Evolutionary conservation across 1,139 yeast species (phyloP).

Genomic region (Debaryomyces sp.): DNA sequence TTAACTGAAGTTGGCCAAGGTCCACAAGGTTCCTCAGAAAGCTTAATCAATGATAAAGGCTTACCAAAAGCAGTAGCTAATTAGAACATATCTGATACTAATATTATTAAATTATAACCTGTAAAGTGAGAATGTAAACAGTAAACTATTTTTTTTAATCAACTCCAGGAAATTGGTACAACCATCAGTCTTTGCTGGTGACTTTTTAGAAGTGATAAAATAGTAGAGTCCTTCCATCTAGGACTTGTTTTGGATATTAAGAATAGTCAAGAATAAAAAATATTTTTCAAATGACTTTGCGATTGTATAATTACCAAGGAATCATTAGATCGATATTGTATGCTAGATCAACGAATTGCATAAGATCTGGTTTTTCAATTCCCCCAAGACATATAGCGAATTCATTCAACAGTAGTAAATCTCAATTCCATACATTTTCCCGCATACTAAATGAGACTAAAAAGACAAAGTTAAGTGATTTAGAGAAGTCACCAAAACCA

Average conservation of each 20-base stretch:
- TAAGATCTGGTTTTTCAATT: not conserved
- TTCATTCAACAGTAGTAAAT: not conserved
- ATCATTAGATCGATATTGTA: not conserved
- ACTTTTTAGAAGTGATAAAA: not conserved
- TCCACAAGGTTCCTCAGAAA: constrained; percentile 60
- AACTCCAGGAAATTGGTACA: not conserved
- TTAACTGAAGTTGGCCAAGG: constrained; percentile 88
- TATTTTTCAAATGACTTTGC: not conserved
- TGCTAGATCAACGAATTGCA: not conserved
- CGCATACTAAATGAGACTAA: not conserved
- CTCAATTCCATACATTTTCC: constrained; percentile 1
- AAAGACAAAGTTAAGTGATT: not conserved
- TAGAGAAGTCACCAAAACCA: not conserved
- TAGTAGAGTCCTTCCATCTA: not conserved
- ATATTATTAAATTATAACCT: not conserved
- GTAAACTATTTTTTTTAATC: not conserved
- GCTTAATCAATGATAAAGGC: constrained; percentile 52
- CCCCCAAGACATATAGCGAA: not conserved
- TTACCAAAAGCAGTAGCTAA: constrained; percentile 25
- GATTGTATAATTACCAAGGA: not conserved
- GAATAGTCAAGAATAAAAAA: not conserved
- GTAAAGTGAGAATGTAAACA: not conserved
- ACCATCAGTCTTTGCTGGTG: not conserved
- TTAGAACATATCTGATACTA: constrained; percentile 1
- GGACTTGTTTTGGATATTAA: not conserved